phyloP scores from a whole-genome alignment of 192 early-diverging fungal genomes.

The Backusella sp. region DNA sequence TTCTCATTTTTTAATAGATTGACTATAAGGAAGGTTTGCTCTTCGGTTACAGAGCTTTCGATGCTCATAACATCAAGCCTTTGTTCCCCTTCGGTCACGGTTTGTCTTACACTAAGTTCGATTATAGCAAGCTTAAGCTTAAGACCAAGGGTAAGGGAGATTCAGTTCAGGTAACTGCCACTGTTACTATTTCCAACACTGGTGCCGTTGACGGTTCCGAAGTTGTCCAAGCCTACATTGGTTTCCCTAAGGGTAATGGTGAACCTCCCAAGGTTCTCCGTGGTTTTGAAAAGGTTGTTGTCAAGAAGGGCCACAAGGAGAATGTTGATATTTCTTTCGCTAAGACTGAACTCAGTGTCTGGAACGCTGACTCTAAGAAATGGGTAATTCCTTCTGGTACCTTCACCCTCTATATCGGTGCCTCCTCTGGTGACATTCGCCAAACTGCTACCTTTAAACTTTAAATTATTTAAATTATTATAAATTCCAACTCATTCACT shows the following conservation, averaged over 20 bases:
- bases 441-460: conserved; percentile 14
- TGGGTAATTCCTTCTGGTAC: conserved; percentile 50
- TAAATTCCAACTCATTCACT: neutral
- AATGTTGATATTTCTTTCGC: conserved; percentile 41
- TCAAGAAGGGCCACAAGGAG: neutral
- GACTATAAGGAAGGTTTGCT: conserved; percentile 51
- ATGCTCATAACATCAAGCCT: conserved; percentile 46
- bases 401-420: conserved; percentile 53
- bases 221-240: conserved; percentile 42
- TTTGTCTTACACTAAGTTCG: conserved; percentile 65
- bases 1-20: conserved; percentile 36
- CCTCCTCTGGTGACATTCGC: conserved; percentile 50
- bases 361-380: conserved; percentile 26
- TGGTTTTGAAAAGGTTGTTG: conserved; percentile 31
- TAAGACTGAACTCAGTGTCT: conserved; percentile 49
- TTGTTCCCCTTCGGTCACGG: conserved; percentile 63
- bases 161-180: neutral
- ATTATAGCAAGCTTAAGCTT: conserved; percentile 40
- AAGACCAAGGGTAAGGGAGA: neutral
- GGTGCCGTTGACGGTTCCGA: conserved; percentile 33
- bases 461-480: conserved; percentile 9
- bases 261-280: conserved; percentile 42
- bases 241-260: conserved; percentile 38
- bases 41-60: conserved; percentile 55
- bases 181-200: conserved; percentile 31